These are phyloP conservation scores for Candida krabiensis DNA, from an alignment of 805 yeast species.

Conservation along the genomic window DNA sequence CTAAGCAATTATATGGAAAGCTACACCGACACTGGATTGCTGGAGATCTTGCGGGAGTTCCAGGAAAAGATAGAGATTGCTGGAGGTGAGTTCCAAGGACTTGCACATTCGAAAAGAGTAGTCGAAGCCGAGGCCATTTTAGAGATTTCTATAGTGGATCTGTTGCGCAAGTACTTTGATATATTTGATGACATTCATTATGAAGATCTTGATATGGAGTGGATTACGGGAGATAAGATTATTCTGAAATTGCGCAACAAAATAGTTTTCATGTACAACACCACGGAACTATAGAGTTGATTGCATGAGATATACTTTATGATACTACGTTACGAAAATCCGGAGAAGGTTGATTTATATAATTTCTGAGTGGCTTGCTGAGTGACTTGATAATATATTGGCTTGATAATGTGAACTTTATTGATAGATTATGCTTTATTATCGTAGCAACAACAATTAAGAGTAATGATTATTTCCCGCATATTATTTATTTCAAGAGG, in stretches of 20 bases:
- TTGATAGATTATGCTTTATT: too few relatives aligned
- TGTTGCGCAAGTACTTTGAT: constrained; percentile 21
- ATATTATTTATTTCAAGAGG: too few relatives aligned
- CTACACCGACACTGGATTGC: constrained; percentile 2
- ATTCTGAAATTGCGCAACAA: constrained; percentile 20
- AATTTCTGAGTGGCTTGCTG: too few relatives aligned
- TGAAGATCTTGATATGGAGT: constrained; percentile 21
- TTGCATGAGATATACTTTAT: constrained; percentile 2
- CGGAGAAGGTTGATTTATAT: too few relatives aligned
- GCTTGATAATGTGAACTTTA: too few relatives aligned
- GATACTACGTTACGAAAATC: neutral
- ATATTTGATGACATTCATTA: constrained; percentile 20
- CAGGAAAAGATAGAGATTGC: constrained; percentile 6
- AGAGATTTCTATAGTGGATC: constrained; percentile 18
- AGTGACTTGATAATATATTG: too few relatives aligned
- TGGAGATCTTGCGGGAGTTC: constrained; percentile 11
- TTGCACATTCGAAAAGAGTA: constrained; percentile 1
- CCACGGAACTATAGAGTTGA: neutral
- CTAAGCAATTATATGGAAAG: constrained; percentile 16
- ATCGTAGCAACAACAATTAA: too few relatives aligned
- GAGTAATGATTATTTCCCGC: too few relatives aligned
- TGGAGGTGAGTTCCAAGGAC: neutral
- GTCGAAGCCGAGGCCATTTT: neutral
- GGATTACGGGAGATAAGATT: constrained; percentile 24
- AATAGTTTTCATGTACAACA: constrained; percentile 25